Evolutionary conservation across 73 alveolate species (phyloP), one percentile per base, ranked within the genome.

Genomic region (Paramecium tetraurelia): DNA sequence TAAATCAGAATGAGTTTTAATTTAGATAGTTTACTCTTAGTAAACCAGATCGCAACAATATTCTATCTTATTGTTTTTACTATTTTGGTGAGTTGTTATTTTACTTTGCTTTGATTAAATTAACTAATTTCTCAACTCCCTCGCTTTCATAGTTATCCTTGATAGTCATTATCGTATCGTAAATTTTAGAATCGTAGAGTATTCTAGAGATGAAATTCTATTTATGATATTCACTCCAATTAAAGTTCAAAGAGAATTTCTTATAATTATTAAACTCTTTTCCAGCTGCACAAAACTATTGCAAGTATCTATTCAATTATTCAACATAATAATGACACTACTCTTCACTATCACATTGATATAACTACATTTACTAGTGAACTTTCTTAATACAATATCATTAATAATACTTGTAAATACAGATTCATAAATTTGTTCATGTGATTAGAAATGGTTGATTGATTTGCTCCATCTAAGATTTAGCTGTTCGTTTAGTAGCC

Each of bases 1-100:
- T 40, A 75, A 75, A 36, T 75, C 87, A 9, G 41, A 40, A 75
- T 75, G 87, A 20, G 87, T 75, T 33, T 68, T 68, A 14, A 68
- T 68, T 22, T 53, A 53, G 2, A 53, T 53, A 53, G 69, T 16
- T 53, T 53, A 16, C 33, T 53, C 69, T 3, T 16, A 53, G 7
- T 53, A 5, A n/a, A 53, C 14, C 6, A n/a, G 69, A 53, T 53
- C 69, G 31, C 35, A n/a, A 53, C 69, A 53, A 18, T 53, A 53
- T 53, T 53, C 69, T 53, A 53, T 53, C 69, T 53, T n/a, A 3
- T 53, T 53, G 69, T 53, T 53, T 53, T 53, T 53, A 53, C 69
- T 53, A 53, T 53, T 53, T 53, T 20, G 9, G 20, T 53, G 69
- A 53, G 31, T 53, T 53, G 33, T 53, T 53, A 53, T 53, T 53